These are phyloP conservation scores for Conoideocrella luteorostrata DNA, from an alignment of 2,329 filamentous ascomycete species.

Conservation along the genomic window DNA sequence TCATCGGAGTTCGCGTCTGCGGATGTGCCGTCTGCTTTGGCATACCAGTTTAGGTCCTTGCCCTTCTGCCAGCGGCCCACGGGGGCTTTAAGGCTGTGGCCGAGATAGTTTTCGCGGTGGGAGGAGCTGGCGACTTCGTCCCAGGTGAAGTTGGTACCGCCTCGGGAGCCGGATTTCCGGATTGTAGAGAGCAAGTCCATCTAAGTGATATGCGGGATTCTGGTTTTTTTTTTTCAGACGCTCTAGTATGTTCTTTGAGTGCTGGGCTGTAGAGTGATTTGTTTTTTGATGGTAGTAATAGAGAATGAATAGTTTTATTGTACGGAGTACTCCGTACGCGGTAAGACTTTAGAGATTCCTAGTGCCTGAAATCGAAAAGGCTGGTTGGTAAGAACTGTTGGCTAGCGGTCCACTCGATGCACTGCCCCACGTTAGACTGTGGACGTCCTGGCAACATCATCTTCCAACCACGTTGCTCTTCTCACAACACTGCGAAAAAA, in stretches of 20 bases:
- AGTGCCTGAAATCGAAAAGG: neutral
- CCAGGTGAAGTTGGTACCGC: conserved; percentile 95
- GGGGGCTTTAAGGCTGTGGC: conserved; percentile 85
- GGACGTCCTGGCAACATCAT: too few relatives aligned
- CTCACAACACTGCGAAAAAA: neutral
- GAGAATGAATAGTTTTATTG: too few relatives aligned
- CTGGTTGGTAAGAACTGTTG: too few relatives aligned
- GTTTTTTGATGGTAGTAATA: neutral
- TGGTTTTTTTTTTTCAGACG: too few relatives aligned
- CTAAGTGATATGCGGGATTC: too few relatives aligned
- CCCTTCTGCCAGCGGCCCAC: conserved; percentile 89
- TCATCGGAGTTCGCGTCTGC: conserved; percentile 43
- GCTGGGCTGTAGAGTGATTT: too few relatives aligned
- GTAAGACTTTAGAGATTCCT: too few relatives aligned
- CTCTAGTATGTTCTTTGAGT: too few relatives aligned
- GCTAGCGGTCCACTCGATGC: too few relatives aligned
- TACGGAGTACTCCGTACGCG: too few relatives aligned
- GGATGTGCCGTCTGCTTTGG: conserved; percentile 41
- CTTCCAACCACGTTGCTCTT: neutral
- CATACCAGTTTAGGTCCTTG: conserved; percentile 60
- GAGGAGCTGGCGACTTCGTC: conserved; percentile 81
- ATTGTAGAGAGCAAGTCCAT: conserved; percentile 96
- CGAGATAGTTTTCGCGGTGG: conserved; percentile 85
- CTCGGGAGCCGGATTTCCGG: conserved; percentile 83
- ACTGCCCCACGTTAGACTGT: too few relatives aligned